Conservation (phyloP, 2,329 filamentous ascomycete species). For the Botrytis sinoallii region DNA sequence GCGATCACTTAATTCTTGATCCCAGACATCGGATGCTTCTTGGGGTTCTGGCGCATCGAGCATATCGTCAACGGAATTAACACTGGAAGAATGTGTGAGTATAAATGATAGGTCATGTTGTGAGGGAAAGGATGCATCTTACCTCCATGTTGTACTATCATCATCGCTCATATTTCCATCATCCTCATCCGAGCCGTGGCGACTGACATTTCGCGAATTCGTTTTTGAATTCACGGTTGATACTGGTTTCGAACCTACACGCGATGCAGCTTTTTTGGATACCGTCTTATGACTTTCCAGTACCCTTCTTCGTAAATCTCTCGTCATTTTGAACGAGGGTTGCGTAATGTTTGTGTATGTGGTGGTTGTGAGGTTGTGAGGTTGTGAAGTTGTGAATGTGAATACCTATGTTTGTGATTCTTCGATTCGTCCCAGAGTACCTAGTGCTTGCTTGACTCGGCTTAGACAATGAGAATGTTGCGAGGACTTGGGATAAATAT, state of each 20-base stretch:
- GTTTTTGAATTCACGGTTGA: slow-evolving; percentile 49
- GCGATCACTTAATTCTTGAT: slow-evolving; percentile 53
- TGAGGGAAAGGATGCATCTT: background rate
- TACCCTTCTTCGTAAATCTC: slow-evolving; percentile 49
- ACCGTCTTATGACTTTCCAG: slow-evolving; percentile 58
- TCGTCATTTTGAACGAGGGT: slow-evolving; percentile 3
- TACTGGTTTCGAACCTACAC: slow-evolving; percentile 45
- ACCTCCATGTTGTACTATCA: slow-evolving; percentile 51
- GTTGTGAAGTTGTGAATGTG: background rate
- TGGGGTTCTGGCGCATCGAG: slow-evolving; percentile 46
- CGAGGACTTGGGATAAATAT: background rate
- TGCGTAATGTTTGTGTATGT: background rate
- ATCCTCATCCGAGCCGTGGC: slow-evolving; percentile 53
- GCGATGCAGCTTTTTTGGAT: slow-evolving; percentile 53
- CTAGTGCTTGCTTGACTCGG: background rate
- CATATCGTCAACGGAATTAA: slow-evolving; percentile 35
- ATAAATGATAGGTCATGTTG: background rate
- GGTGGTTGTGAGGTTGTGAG: background rate
- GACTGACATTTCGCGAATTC: slow-evolving; percentile 47
- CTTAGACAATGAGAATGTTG: background rate
- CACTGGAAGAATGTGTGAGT: slow-evolving; percentile 8
- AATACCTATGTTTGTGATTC: background rate
- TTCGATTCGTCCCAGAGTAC: background rate
- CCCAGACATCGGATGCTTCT: slow-evolving; percentile 47
- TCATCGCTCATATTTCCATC: slow-evolving; percentile 51